Base-by-base conservation (phyloP, 225 moss, liverwort and hornwort genomes). In the Marchantia paleacea region DNA sequence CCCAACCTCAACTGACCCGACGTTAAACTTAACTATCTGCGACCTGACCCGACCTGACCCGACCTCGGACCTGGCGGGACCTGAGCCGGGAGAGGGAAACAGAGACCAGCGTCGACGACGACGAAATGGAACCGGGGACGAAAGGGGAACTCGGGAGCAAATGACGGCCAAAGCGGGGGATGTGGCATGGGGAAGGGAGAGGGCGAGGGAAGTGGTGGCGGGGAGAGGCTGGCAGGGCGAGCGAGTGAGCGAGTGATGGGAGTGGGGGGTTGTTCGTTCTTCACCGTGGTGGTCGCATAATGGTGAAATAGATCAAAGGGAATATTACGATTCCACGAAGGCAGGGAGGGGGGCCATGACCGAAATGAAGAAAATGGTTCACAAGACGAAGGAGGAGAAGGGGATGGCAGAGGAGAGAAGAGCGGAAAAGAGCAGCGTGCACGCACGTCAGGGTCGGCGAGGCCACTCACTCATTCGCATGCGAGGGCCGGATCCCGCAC, bases 401-500 rank as follows among this genome's bases (percentile, higher is more conserved):
- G 67, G 67, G 26, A 11, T 26, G 26, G 67, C 26, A 30, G 26
- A 4, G 67, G 67, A 67, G 13, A 7, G 9, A 47, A 39, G 69
- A 70, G 31, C 62, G 68, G 69, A 70, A 70, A 70, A 19, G 69
- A 70, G 69, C 69, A 73, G 73, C 73, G 73, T 73, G 73, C 73
- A 73, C 73, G 73, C 73, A 73, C 73, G 73, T 73, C 73, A 73
- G 52, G 73, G 52, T 73, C 73, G 52, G 52, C 73, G 53, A 73
- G 73, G 73, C 61, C 76, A 58, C 76, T 63, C 60, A 55, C 60
- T 63, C 69, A 70, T 20, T 66, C 55, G 75, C 74, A 55, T 52
- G 51, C 74, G 10, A 74, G 75, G 58, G 58, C 75, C 75, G 31
- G 75, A 55, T 29, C 58, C 3, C 75, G 75, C 75, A 77, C 76